phyloP scores from a whole-genome alignment of 2,329 filamentous ascomycete species.

The Zymoseptoria pseudotritici region DNA sequence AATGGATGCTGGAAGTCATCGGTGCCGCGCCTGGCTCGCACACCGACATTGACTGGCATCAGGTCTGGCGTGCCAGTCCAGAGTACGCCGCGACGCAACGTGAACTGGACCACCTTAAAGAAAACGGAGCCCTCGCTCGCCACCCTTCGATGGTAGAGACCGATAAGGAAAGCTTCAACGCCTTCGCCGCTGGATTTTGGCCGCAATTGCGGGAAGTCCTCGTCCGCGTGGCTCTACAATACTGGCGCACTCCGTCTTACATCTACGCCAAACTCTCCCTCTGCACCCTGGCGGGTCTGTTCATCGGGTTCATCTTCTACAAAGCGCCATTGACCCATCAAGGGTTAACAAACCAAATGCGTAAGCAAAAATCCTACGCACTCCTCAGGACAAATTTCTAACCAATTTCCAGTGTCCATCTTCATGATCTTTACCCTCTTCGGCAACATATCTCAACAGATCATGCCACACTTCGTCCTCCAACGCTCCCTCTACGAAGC shows the following conservation, averaged over 20 bases:
- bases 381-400: background rate
- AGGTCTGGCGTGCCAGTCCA: slow-evolving; percentile 42
- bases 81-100: slow-evolving; percentile 40
- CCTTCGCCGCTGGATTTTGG: slow-evolving; percentile 72
- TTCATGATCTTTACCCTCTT: slow-evolving; percentile 80
- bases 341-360: slow-evolving; percentile 75
- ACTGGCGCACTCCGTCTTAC: slow-evolving; percentile 84
- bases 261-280: slow-evolving; percentile 76
- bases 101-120: slow-evolving; percentile 41
- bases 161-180: slow-evolving; percentile 55
- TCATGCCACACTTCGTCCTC: slow-evolving; percentile 79
- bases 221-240: slow-evolving; percentile 76
- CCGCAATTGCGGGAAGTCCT: slow-evolving; percentile 61
- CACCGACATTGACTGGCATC: slow-evolving; percentile 45
- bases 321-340: slow-evolving; percentile 56
- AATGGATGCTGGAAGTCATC: slow-evolving; percentile 64
- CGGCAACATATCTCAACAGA: slow-evolving; percentile 68
- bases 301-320: slow-evolving; percentile 73
- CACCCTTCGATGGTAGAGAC: slow-evolving; percentile 33
- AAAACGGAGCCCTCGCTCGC: background rate
- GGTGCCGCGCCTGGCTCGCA: slow-evolving; percentile 44
- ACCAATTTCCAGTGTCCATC: slow-evolving; percentile 52
- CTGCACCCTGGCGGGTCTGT: slow-evolving; percentile 59
- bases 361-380: background rate
- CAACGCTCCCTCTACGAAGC: slow-evolving; percentile 78